Evolutionary conservation across 345 rosid species (phyloP).

Genomic region (Corchorus capsularis): DNA sequence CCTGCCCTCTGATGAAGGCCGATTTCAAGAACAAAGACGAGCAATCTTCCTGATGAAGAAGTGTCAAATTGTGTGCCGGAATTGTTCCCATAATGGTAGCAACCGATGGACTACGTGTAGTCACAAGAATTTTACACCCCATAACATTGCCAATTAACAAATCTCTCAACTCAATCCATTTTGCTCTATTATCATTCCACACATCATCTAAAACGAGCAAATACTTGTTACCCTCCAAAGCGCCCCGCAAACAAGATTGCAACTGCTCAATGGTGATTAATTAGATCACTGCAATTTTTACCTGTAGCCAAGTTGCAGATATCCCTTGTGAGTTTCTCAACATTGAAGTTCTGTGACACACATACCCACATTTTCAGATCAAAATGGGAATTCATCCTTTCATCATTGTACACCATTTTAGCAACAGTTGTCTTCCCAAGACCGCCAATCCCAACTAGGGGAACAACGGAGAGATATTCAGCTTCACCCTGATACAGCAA

Average conservation of each 20-base stretch:
- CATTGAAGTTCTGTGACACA: not conserved
- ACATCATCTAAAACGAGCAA: too few species aligned
- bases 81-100: not conserved
- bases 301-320: not conserved
- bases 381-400: not conserved
- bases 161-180: not conserved
- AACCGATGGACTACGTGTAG: not conserved
- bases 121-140: slow-evolving; percentile 2
- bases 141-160: not conserved
- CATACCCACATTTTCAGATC: not conserved
- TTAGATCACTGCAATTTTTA: not conserved
- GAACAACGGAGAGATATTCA: not conserved
- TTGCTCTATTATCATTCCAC: too few species aligned
- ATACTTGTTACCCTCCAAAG: not conserved
- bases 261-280: not conserved
- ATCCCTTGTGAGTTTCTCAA: not conserved
- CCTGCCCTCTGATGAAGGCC: not conserved
- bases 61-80: not conserved
- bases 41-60: not conserved
- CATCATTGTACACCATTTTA: not conserved
- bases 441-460: not conserved
- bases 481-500: not conserved
- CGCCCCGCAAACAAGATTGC: not conserved
- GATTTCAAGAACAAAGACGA: not conserved
- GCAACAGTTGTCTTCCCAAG: not conserved